Evolutionary conservation across 225 moss, liverwort and hornwort species (phyloP).

Genomic region (Asterella californica): DNA sequence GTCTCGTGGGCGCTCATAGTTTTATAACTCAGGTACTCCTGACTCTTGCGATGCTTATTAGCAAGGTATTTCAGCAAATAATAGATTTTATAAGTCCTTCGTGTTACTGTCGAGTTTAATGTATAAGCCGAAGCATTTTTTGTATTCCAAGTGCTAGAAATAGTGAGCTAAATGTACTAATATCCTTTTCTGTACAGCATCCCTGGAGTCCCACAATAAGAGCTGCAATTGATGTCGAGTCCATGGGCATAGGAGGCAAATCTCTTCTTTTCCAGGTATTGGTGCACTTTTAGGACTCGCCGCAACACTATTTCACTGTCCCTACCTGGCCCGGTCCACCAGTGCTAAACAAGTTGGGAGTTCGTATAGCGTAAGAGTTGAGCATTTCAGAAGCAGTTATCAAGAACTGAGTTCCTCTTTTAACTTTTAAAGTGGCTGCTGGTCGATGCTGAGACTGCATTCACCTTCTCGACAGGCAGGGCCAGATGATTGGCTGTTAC

Average conservation of each 20-base stretch:
- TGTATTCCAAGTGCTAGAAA: background rate
- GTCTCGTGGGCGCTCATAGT: constrained; percentile 85
- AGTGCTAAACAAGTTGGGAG: background rate
- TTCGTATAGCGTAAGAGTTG: background rate
- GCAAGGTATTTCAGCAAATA: background rate
- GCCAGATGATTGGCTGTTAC: constrained; percentile 67
- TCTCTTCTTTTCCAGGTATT: constrained; percentile 69
- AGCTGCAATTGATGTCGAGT: constrained; percentile 80
- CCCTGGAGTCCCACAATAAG: constrained; percentile 73
- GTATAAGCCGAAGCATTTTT: background rate
- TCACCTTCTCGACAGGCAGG: constrained; percentile 43
- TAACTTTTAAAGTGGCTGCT: background rate
- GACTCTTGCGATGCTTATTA: background rate
- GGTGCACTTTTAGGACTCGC: background rate
- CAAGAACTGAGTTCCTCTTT: background rate
- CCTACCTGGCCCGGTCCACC: background rate
- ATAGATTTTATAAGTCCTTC: too few species aligned
- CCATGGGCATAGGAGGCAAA: constrained; percentile 83
- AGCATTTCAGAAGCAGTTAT: background rate
- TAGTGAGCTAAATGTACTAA: background rate
- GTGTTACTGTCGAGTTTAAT: background rate
- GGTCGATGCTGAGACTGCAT: background rate
- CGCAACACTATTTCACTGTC: background rate
- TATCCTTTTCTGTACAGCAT: constrained; percentile 42
- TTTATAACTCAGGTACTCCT: constrained; percentile 64